These are phyloP conservation scores for Phytopythium sindhum DNA, from an alignment of 352 stramenopile genomes.

Conservation along the genomic window DNA sequence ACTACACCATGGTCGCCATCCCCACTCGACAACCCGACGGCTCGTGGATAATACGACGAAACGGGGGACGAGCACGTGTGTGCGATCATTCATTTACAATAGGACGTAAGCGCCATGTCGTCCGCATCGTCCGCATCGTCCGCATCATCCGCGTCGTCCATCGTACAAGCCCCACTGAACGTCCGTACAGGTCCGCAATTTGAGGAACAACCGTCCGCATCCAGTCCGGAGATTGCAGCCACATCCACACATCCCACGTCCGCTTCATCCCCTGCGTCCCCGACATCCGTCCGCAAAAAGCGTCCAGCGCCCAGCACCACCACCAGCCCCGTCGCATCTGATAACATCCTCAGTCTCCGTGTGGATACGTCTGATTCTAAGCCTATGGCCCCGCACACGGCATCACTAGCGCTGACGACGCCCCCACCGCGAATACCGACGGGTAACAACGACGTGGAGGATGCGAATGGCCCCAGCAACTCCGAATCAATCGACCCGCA, in stretches of 20 bases:
- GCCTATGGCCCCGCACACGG: not conserved
- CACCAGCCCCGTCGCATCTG: not conserved
- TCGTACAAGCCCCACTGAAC: not conserved
- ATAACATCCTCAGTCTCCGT: not conserved
- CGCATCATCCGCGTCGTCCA: constrained; percentile 1
- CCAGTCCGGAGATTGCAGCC: not conserved
- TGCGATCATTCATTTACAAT: no score
- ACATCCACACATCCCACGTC: not conserved
- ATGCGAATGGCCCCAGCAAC: no score
- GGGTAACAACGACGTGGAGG: no score
- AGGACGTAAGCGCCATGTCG: no score
- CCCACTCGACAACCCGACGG: not conserved
- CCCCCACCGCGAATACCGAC: no score
- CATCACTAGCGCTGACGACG: not conserved
- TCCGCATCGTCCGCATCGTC: not conserved
- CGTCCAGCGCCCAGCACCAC: not conserved
- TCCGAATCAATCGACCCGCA: constrained; percentile 47
- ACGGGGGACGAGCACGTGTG: not conserved
- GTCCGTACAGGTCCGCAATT: not conserved
- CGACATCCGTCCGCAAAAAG: not conserved
- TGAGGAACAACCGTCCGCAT: no score
- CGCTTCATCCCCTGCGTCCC: not conserved
- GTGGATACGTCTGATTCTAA: not conserved
- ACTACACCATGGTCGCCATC: not conserved
- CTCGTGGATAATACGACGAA: no score